A percentile compares a stretch with the other conserved stretches of the same genome.
These are phyloP conservation scores for Blastocystis sp. DNA, from an alignment of 352 stramenopile genomes.

Conservation along the genomic window DNA sequence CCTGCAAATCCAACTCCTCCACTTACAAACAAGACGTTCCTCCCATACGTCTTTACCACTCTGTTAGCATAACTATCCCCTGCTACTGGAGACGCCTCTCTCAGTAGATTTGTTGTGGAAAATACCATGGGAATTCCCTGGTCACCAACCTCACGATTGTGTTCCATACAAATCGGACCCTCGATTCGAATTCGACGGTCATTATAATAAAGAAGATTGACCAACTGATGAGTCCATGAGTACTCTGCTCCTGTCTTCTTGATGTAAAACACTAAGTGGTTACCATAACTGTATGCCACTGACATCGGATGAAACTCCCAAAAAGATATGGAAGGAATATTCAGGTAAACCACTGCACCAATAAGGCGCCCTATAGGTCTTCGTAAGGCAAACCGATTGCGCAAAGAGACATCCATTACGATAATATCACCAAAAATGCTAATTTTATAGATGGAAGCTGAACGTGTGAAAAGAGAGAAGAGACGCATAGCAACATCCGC, in stretches of 20 bases:
- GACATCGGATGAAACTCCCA: constrained; percentile 6
- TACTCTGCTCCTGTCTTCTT: not conserved
- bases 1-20: constrained; percentile 8
- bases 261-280: constrained; percentile 26
- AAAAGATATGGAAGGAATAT: not conserved
- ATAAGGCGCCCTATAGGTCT: not conserved
- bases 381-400: not conserved
- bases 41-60: not conserved
- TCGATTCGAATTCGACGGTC: not conserved
- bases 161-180: not conserved
- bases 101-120: not conserved
- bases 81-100: not conserved
- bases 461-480: not conserved
- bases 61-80: not conserved
- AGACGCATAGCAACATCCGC: not conserved
- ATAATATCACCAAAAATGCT: not conserved
- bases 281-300: not conserved
- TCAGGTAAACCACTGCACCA: constrained; percentile 25
- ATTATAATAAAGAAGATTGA: not conserved
- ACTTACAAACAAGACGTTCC: constrained; percentile 11
- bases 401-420: not conserved
- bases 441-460: not conserved
- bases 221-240: not conserved
- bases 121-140: not conserved
- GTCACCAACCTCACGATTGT: not conserved